phyloP scores from a whole-genome alignment of 306 rosid genomes.

The Prunus mume region DNA sequence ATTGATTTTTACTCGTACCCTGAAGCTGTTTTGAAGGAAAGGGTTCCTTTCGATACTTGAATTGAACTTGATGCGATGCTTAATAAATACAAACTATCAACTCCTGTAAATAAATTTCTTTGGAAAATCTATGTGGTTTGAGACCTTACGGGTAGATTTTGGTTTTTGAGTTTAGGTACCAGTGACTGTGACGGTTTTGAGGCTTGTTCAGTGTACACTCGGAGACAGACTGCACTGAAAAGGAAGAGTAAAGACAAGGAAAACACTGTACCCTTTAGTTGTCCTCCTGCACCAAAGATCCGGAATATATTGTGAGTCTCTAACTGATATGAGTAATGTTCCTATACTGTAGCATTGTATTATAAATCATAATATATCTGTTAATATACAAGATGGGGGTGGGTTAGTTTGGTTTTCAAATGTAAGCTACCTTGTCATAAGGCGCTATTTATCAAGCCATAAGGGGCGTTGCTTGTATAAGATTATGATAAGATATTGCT shows the following conservation, averaged over 20 bases:
- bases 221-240: constrained; percentile 28
- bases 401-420: neutral
- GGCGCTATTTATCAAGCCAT: neutral
- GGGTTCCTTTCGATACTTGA: neutral
- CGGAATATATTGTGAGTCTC: constrained; percentile 29
- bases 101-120: neutral
- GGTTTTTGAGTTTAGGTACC: constrained; percentile 28
- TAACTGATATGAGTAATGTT: constrained; percentile 2
- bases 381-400: neutral
- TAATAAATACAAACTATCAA: neutral
- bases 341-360: neutral
- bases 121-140: neutral
- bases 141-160: neutral
- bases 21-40: neutral
- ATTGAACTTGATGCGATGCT: neutral
- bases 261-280: constrained; percentile 21
- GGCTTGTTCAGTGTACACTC: constrained; percentile 37
- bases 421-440: neutral
- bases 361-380: neutral
- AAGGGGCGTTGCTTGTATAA: neutral
- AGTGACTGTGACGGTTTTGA: constrained; percentile 30
- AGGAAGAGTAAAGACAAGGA: constrained; percentile 38
- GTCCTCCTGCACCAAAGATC: constrained; percentile 28
- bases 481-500: neutral
- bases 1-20: neutral